A percentile compares a stretch with the other conserved stretches of the same genome.
phyloP scores from a whole-genome alignment of 768 basidiomycete genomes.

The Tremella fuciformis region DNA sequence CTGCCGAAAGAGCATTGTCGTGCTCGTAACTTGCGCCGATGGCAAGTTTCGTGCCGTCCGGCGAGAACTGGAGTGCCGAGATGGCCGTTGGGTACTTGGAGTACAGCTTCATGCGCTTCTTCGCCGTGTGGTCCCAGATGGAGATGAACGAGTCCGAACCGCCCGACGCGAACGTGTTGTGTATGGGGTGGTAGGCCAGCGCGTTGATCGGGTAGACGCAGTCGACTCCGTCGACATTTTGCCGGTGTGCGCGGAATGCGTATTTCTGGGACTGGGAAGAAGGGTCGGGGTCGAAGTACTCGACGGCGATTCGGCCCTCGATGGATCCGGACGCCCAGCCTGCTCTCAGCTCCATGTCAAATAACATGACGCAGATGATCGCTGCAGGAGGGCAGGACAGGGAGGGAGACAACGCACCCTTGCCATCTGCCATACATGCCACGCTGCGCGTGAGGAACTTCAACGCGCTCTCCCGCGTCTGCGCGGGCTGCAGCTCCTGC shows the following conservation, averaged over 20 bases:
- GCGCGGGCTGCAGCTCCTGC: conserved; percentile 59
- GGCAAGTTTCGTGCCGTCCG: conserved; percentile 75
- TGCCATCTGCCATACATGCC: conserved; percentile 87
- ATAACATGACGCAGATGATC: neutral
- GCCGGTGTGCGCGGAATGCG: conserved; percentile 95
- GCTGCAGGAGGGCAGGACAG: neutral
- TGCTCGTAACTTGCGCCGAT: conserved; percentile 85
- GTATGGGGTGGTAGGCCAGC: conserved; percentile 88
- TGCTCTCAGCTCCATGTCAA: conserved; percentile 40
- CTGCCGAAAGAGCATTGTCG: conserved; percentile 75
- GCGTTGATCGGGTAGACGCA: conserved; percentile 96
- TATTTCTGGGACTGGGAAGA: conserved; percentile 81
- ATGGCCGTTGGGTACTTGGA: conserved; percentile 70
- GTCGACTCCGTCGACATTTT: conserved; percentile 83
- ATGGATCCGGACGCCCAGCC: conserved; percentile 92
- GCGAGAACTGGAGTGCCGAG: conserved; percentile 76
- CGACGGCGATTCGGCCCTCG: conserved; percentile 93
- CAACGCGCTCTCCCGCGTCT: conserved; percentile 83
- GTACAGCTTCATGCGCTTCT: conserved; percentile 90
- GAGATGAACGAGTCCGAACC: conserved; percentile 92
- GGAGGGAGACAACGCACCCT: conserved; percentile 60
- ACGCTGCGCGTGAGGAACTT: conserved; percentile 92
- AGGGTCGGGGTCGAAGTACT: conserved; percentile 84
- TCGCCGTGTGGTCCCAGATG: conserved; percentile 95
- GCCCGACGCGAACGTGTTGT: conserved; percentile 89